Evolutionary conservation across 148 eudicot genomes (phyloP).

Genomic region (Vaccinium myrtillus): DNA sequence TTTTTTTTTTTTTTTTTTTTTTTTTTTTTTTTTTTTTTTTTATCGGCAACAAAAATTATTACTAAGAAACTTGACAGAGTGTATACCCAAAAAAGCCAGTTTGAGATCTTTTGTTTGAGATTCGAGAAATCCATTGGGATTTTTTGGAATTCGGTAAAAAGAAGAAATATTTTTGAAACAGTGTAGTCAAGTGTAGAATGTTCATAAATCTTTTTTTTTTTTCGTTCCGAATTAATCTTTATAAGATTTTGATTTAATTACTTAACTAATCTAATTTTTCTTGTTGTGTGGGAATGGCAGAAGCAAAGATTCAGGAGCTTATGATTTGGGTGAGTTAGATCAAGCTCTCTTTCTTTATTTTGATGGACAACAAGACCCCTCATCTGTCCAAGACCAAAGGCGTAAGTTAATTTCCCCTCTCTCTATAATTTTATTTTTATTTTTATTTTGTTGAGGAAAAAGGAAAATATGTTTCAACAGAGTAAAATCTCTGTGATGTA

Average conservation of each 20-base stretch:
- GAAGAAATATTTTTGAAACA: too few relatives aligned
- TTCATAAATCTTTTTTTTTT: too few relatives aligned
- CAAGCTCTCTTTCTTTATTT: constrained; percentile 78
- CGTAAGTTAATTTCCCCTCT: constrained; percentile 46
- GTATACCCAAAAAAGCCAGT: not conserved
- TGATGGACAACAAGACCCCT: constrained; percentile 67
- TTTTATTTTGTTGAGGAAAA: constrained; percentile 12
- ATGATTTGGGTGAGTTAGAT: constrained; percentile 88
- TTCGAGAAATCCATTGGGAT: not conserved
- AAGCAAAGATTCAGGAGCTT: constrained; percentile 51
- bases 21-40: too few relatives aligned
- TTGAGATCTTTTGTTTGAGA: not conserved
- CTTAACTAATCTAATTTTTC: not conserved
- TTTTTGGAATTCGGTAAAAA: not conserved
- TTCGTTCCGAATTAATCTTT: not conserved
- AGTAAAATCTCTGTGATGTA: constrained; percentile 13
- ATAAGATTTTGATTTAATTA: not conserved
- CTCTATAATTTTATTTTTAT: not conserved
- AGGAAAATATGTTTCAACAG: constrained; percentile 37
- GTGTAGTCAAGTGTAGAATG: too few relatives aligned
- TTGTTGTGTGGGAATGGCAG: constrained; percentile 24
- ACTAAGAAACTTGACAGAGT: too few relatives aligned
- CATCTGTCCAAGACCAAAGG: constrained; percentile 48
- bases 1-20: too few relatives aligned
- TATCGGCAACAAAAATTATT: too few relatives aligned